Evolutionary conservation across 2,329 filamentous ascomycete genomes (phyloP).

Genomic region (Plenodomus tracheiphilus): DNA sequence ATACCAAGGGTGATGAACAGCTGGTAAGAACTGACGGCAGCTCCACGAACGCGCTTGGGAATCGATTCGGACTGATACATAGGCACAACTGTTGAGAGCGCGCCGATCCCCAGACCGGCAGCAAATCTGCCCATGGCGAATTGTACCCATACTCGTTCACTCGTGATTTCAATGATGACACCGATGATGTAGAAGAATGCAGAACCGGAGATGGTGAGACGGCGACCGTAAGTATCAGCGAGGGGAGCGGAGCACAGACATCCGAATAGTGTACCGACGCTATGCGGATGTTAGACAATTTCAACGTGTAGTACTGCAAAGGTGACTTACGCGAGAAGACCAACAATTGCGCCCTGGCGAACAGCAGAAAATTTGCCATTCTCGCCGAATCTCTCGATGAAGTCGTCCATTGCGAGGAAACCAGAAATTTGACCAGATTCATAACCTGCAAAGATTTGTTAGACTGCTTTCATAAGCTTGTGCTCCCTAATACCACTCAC

Average conservation of each 20-base stretch:
- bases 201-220: constrained; percentile 63
- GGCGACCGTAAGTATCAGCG: constrained; percentile 64
- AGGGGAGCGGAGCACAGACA: constrained; percentile 62
- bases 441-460: constrained; percentile 10
- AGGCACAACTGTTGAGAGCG: constrained; percentile 60
- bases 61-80: constrained; percentile 71
- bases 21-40: constrained; percentile 67
- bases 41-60: constrained; percentile 66
- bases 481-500: background rate
- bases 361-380: constrained; percentile 38
- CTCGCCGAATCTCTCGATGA: constrained; percentile 37
- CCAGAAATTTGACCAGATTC: constrained; percentile 22
- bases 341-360: constrained; percentile 42
- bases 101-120: constrained; percentile 67
- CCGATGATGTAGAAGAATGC: constrained; percentile 67
- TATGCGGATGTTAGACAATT: constrained; percentile 11
- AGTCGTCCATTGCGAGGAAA: constrained; percentile 42
- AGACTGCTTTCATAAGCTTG: background rate
- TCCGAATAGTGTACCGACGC: constrained; percentile 73
- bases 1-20: constrained; percentile 72
- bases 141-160: constrained; percentile 61
- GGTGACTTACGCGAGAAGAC: constrained; percentile 36
- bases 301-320: background rate
- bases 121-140: constrained; percentile 65
- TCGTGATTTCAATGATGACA: constrained; percentile 68